Base-by-base conservation (phyloP, 2,329 filamentous ascomycete species). In the Penicillium sp. region DNA sequence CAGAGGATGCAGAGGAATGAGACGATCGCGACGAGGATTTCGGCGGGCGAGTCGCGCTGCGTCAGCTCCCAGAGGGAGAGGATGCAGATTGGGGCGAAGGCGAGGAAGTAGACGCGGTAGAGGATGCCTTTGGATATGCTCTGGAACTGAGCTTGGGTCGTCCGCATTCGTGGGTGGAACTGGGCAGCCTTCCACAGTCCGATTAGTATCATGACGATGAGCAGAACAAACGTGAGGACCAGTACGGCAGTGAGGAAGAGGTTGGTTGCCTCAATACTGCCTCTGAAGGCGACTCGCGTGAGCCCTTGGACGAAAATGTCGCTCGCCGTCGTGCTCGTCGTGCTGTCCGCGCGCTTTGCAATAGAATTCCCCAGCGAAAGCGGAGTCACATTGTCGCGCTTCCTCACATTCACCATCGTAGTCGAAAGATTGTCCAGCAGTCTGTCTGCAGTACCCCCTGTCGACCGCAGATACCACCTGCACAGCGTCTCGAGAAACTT, bases 11-110 rank as follows among this genome's bases (percentile, higher is more conserved):
- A 90, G 70, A 96, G 81, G 75, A 97, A 86, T 83, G 96, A 96
- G 78, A 96, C 91, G 65, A 96, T 86, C 46, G 93, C 93, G 30
- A 97, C 83, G 46, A 96, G 90, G 52, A 97, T 86, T 74, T 95
- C 89, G 31, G 92, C 94, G 8, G 90, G 83, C 1, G 94, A 97
- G 78, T 98, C 93, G 65, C 86, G 85, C 71, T 89, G 85, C 5
- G 93, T 97, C 63, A 97, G 89, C 76, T 98, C 93, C 93, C 93
- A 97, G 67, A 97, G 85, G 76, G 91, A 96, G 57, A 97, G 86
- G 58, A 97, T 91, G 54, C 89, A 88, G 85, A 97, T 93, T 74
- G 96, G 91, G 19, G 94, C 92, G 80, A 93, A 97, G 65, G 92
- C 93, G 71, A 97, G 94, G 41, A 97, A 85, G 47, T 93, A 88